These are phyloP conservation scores for Cephalotrichum gorgonifer DNA, from an alignment of 2,329 filamentous ascomycete genomes.

Conservation along the genomic window DNA sequence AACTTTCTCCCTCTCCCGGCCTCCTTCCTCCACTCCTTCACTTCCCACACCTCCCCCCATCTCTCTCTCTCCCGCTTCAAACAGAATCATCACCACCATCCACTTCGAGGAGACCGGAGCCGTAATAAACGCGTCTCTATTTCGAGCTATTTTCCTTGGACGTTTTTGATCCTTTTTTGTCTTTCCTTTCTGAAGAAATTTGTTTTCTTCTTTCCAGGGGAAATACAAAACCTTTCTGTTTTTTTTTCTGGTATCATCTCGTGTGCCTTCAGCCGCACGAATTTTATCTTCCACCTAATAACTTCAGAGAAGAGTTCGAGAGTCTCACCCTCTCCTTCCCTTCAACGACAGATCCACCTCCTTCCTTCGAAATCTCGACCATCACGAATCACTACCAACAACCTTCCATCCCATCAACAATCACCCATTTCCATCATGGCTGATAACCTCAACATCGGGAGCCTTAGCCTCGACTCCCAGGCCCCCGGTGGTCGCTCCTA, in stretches of 20 bases:
- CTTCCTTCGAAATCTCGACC: conserved; percentile 7
- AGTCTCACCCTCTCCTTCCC: conserved; percentile 5
- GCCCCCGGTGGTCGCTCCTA: conserved; percentile 47
- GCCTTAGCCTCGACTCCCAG: conserved; percentile 52
- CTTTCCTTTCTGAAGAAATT: conserved; percentile 35
- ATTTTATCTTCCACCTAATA: conserved; percentile 15
- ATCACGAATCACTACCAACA: background rate
- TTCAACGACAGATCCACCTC: background rate
- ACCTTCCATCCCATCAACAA: conserved; percentile 9
- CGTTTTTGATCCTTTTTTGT: conserved; percentile 24
- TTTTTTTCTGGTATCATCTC: conserved; percentile 7
- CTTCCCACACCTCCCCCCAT: conserved; percentile 12
- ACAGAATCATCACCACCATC: conserved; percentile 3
- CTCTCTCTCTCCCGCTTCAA: conserved; percentile 20
- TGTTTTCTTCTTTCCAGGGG: conserved; percentile 27
- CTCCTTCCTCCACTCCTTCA: conserved; percentile 7
- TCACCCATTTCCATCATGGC: conserved; percentile 48
- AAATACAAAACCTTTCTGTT: conserved; percentile 12
- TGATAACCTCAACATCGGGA: conserved; percentile 74
- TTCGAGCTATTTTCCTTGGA: conserved; percentile 8
- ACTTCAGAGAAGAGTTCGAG: conserved; percentile 6
- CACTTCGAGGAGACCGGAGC: background rate
- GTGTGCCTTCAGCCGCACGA: conserved; percentile 1
- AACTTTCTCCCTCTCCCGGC: conserved; percentile 2
- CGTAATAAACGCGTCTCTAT: background rate